These are phyloP conservation scores for Fonsecaea pedrosoi DNA, from an alignment of 2,329 filamentous ascomycete species.

Conservation along the genomic window DNA sequence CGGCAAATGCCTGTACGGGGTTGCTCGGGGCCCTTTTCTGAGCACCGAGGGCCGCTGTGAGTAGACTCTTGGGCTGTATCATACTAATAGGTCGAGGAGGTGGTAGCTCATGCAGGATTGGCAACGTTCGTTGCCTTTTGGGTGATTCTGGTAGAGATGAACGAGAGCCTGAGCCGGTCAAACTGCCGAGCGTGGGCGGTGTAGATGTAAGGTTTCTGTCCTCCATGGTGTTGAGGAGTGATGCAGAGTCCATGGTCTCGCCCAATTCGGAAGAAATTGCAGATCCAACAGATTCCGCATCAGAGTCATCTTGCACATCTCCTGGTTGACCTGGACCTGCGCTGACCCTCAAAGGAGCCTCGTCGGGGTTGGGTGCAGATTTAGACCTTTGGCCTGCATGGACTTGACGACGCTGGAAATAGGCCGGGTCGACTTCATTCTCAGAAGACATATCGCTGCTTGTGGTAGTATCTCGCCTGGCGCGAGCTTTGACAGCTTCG, in stretches of 20 bases:
- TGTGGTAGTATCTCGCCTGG: constrained; percentile 67
- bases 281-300: constrained; percentile 56
- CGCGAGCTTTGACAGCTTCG: constrained; percentile 60
- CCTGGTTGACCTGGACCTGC: constrained; percentile 26
- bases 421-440: constrained; percentile 62
- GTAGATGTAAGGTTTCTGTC: constrained; percentile 52
- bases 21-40: constrained; percentile 64
- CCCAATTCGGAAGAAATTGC: constrained; percentile 62
- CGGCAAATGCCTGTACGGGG: constrained; percentile 66
- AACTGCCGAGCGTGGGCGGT: constrained; percentile 54
- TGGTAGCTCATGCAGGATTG: constrained; percentile 63
- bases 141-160: constrained; percentile 54
- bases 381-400: constrained; percentile 50
- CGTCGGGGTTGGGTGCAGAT: constrained; percentile 37
- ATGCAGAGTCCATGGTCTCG: constrained; percentile 62
- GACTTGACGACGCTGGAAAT: constrained; percentile 61
- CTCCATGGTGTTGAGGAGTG: constrained; percentile 60
- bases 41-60: constrained; percentile 65
- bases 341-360: constrained; percentile 1
- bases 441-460: constrained; percentile 72
- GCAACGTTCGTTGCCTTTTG: constrained; percentile 56
- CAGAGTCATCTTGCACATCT: constrained; percentile 54
- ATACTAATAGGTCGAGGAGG: constrained; percentile 68
- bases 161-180: constrained; percentile 40
- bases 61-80: constrained; percentile 62